These are phyloP conservation scores for Geum urbanum DNA, from an alignment of 306 rosid species.

Conservation along the genomic window DNA sequence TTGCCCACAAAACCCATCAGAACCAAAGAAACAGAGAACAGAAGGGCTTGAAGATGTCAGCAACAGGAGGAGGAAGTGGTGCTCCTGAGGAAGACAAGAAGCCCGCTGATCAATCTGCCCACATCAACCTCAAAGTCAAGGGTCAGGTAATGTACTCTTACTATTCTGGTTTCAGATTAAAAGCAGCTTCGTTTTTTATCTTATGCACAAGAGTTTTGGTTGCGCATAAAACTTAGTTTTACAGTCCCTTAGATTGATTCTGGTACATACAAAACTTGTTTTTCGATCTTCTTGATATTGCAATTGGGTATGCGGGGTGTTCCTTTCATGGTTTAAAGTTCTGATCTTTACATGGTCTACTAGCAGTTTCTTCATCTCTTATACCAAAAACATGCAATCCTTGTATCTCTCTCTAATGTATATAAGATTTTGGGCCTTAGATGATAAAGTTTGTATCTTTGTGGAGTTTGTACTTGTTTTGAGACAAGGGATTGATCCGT, in stretches of 20 bases:
- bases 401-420: neutral
- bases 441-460: no score
- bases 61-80: constrained; percentile 32
- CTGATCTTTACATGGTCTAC: neutral
- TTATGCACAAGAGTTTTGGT: neutral
- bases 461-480: neutral
- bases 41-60: constrained; percentile 46
- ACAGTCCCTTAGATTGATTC: neutral
- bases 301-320: neutral
- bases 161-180: neutral
- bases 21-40: neutral
- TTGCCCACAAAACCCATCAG: neutral
- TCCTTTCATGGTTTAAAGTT: no score
- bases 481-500: neutral
- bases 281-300: no score
- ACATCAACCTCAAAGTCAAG: constrained; percentile 83
- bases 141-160: constrained; percentile 52
- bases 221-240: neutral
- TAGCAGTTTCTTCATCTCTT: no score
- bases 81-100: constrained; percentile 57
- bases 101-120: constrained; percentile 58
- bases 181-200: neutral
- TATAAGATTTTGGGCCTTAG: neutral
- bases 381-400: neutral
- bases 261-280: neutral